Evolutionary conservation across 441 rosid species (phyloP).

Genomic region (Biscutella laevigata): DNA sequence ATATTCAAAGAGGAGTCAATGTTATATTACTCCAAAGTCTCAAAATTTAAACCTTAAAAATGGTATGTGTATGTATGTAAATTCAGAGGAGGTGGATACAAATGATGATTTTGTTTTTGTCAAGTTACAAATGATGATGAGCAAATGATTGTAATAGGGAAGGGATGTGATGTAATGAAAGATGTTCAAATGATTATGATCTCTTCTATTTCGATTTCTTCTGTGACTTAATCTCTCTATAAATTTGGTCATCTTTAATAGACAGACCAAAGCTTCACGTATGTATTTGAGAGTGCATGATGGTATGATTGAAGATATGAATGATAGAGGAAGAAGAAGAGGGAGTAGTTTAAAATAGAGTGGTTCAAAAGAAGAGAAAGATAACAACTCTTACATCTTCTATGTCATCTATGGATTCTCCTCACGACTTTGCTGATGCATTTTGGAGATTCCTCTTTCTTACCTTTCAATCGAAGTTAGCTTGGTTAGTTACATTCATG

Average conservation of each 20-base stretch:
- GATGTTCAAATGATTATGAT: constrained; percentile 25
- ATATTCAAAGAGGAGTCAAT: no score
- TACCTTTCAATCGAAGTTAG: constrained; percentile 5
- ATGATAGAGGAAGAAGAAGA: background rate
- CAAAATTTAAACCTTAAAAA: background rate
- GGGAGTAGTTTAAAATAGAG: constrained; percentile 22
- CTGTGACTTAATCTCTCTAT: background rate
- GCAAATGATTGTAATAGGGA: constrained; percentile 21
- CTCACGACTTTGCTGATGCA: constrained; percentile 25
- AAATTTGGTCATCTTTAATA: background rate
- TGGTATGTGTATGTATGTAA: background rate
- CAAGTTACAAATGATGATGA: constrained; percentile 17
- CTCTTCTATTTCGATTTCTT: constrained; percentile 9
- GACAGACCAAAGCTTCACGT: constrained; percentile 19
- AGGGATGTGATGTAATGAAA: constrained; percentile 15
- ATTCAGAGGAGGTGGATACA: constrained; percentile 24
- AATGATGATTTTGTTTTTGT: no score
- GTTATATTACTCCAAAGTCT: background rate
- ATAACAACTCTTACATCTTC: constrained; percentile 22
- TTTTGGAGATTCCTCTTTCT: constrained; percentile 23
- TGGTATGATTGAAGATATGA: background rate
- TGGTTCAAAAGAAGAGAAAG: constrained; percentile 20
- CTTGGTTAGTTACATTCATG: background rate
- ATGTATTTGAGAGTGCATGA: constrained; percentile 12
- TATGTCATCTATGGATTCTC: constrained; percentile 24